These are phyloP conservation scores for Globisporangium paroecandrum DNA, from an alignment of 352 stramenopile species.

Conservation along the genomic window DNA sequence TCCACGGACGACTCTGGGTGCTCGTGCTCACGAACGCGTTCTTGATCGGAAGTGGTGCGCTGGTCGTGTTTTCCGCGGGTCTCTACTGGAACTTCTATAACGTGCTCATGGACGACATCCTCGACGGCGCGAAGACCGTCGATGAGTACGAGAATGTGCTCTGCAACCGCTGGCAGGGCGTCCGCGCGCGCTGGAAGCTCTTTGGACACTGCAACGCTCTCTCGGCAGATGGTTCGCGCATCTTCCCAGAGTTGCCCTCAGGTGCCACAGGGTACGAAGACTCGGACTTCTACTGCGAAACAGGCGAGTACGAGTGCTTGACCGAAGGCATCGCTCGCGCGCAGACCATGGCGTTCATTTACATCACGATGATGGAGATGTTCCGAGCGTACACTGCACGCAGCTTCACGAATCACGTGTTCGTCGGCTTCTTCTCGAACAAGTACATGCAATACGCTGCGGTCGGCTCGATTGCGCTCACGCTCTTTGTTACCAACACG, in stretches of 20 bases:
- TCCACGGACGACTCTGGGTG: slow-evolving; percentile 65
- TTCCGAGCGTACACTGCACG: slow-evolving; percentile 42
- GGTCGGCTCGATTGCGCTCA: slow-evolving; percentile 34
- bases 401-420: slow-evolving; percentile 45
- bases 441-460: slow-evolving; percentile 40
- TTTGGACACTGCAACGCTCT: slow-evolving; percentile 57
- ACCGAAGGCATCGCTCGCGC: slow-evolving; percentile 35
- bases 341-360: slow-evolving; percentile 44
- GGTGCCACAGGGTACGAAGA: slow-evolving; percentile 32
- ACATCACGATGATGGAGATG: slow-evolving; percentile 53
- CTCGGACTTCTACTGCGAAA: slow-evolving; percentile 48
- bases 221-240: slow-evolving; percentile 35
- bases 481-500: slow-evolving; percentile 34
- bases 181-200: slow-evolving; percentile 44
- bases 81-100: slow-evolving; percentile 73
- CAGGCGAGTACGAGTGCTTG: slow-evolving; percentile 53
- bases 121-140: slow-evolving; percentile 38
- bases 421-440: slow-evolving; percentile 35
- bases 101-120: slow-evolving; percentile 48
- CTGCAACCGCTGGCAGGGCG: slow-evolving; percentile 49
- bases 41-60: slow-evolving; percentile 40
- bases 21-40: slow-evolving; percentile 62
- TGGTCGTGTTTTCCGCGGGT: slow-evolving; percentile 50
- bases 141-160: slow-evolving; percentile 56
- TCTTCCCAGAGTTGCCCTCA: slow-evolving; percentile 46